Evolutionary conservation across 306 rosid genomes (phyloP).

Genomic region (Bauhinia variegata): DNA sequence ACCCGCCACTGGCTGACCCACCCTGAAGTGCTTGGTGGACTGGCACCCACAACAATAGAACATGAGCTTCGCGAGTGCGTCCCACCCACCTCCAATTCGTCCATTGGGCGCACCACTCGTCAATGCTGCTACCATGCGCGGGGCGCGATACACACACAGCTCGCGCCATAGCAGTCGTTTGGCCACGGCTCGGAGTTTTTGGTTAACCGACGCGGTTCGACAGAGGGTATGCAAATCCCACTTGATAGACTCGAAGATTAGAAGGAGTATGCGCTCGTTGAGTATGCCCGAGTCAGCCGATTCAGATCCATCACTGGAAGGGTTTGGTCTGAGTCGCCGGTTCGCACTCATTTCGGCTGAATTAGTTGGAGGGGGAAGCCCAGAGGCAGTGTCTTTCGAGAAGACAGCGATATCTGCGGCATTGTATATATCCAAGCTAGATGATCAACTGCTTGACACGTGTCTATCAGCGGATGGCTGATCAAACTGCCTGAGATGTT

Average conservation of each 20-base stretch:
- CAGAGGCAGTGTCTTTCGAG: not conserved
- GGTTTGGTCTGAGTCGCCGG: conserved; percentile 34
- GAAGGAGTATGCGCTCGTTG: conserved; percentile 52
- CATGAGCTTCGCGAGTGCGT: conserved; percentile 64
- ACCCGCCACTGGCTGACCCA: conserved; percentile 42
- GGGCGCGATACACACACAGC: conserved; percentile 57
- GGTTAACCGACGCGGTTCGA: conserved; percentile 49
- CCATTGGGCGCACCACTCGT: conserved; percentile 35
- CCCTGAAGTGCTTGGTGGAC: conserved; percentile 47
- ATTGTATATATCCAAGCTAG: not conserved
- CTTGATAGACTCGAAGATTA: conserved; percentile 49
- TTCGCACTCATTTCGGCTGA: conserved; percentile 34
- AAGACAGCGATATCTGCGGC: no score
- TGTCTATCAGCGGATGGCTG: not conserved
- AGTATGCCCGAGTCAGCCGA: conserved; percentile 44
- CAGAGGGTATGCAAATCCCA: conserved; percentile 61
- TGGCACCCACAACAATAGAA: conserved; percentile 63
- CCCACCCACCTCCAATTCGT: conserved; percentile 67
- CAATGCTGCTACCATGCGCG: conserved; percentile 52
- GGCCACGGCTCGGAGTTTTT: conserved; percentile 59
- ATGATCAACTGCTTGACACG: not conserved
- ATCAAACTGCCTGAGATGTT: not conserved
- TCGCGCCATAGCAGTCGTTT: conserved; percentile 59
- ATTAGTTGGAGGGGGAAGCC: no score
- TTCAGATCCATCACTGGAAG: conserved; percentile 33